Evolutionary conservation across 1,284 basidiomycete species (phyloP).

Genomic region (Phlebopus sp.): DNA sequence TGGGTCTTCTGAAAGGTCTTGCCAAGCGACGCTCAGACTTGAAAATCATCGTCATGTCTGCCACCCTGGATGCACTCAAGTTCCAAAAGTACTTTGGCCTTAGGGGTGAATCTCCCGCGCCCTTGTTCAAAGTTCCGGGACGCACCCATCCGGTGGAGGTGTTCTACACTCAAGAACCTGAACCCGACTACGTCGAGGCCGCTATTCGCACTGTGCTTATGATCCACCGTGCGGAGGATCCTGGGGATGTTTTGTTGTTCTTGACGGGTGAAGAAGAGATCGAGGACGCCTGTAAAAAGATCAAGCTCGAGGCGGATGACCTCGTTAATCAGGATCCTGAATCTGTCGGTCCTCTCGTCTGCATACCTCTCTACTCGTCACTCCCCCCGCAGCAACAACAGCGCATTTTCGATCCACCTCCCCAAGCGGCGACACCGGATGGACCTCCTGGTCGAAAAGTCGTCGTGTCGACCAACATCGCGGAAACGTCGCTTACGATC

Average conservation of each 20-base stretch:
- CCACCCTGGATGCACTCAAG: conserved; percentile 95
- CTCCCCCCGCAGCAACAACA: conserved; percentile 93
- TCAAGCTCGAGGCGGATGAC: conserved; percentile 87
- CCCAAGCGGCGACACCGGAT: conserved; percentile 55
- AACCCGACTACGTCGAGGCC: conserved; percentile 96
- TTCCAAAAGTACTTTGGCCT: conserved; percentile 95
- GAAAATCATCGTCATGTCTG: conserved; percentile 98
- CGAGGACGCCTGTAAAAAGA: conserved; percentile 94
- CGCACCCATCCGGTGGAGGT: conserved; percentile 95
- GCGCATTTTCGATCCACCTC: conserved; percentile 90
- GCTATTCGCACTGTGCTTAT: conserved; percentile 96
- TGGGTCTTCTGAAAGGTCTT: conserved; percentile 84
- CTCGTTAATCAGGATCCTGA: conserved; percentile 67
- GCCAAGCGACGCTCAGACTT: conserved; percentile 83
- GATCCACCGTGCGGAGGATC: conserved; percentile 96
- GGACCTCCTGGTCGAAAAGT: conserved; percentile 91
- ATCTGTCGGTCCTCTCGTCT: conserved; percentile 81
- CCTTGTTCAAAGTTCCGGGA: conserved; percentile 94
- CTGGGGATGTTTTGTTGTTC: conserved; percentile 93
- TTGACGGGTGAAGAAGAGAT: conserved; percentile 99
- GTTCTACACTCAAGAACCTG: conserved; percentile 95
- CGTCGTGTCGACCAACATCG: conserved; percentile 96
- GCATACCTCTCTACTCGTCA: conserved; percentile 92
- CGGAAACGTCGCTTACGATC: conserved; percentile 96
- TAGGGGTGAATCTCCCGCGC: conserved; percentile 55